phyloP scores from a whole-genome alignment of 31 red algal genomes.

The Bonnemaisonia californica region DNA sequence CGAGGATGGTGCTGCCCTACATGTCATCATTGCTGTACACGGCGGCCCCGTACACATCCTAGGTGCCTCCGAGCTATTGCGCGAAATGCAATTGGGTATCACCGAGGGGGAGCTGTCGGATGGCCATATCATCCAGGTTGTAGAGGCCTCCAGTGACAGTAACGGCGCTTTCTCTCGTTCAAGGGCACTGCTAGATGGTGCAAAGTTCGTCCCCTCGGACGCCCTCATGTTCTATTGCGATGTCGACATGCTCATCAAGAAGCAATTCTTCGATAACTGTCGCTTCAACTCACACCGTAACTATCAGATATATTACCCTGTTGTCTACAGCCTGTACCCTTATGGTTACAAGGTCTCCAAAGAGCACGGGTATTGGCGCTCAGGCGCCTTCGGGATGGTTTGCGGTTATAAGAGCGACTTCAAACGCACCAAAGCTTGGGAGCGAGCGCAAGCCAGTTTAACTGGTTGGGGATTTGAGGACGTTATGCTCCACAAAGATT shows the following conservation, averaged over 20 bases:
- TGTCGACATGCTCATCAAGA: slow-evolving; percentile 55
- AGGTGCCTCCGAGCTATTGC: slow-evolving; percentile 37
- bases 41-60: slow-evolving; percentile 54
- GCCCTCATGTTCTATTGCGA: slow-evolving; percentile 58
- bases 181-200: slow-evolving; percentile 41
- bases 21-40: slow-evolving; percentile 43
- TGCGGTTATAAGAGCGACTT: slow-evolving; percentile 63
- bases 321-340: slow-evolving; percentile 52
- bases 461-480: slow-evolving; percentile 69
- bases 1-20: slow-evolving; percentile 26
- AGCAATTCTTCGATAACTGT: slow-evolving; percentile 53
- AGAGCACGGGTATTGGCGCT: slow-evolving; percentile 65
- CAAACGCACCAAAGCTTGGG: slow-evolving; percentile 42
- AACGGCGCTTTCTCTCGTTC: slow-evolving; percentile 50
- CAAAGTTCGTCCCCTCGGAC: slow-evolving; percentile 40
- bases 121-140: slow-evolving; percentile 46
- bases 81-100: slow-evolving; percentile 62
- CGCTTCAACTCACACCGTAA: slow-evolving; percentile 46
- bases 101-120: slow-evolving; percentile 49
- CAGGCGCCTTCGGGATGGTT: slow-evolving; percentile 53
- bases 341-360: slow-evolving; percentile 40
- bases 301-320: slow-evolving; percentile 51
- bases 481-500: slow-evolving; percentile 54
- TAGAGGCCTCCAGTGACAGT: slow-evolving; percentile 45
- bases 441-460: slow-evolving; percentile 18